Evolutionary conservation across 2,329 filamentous ascomycete genomes (phyloP), one percentile per base, ranked within the genome.

Genomic region (Mycosphaerella sp.): DNA sequence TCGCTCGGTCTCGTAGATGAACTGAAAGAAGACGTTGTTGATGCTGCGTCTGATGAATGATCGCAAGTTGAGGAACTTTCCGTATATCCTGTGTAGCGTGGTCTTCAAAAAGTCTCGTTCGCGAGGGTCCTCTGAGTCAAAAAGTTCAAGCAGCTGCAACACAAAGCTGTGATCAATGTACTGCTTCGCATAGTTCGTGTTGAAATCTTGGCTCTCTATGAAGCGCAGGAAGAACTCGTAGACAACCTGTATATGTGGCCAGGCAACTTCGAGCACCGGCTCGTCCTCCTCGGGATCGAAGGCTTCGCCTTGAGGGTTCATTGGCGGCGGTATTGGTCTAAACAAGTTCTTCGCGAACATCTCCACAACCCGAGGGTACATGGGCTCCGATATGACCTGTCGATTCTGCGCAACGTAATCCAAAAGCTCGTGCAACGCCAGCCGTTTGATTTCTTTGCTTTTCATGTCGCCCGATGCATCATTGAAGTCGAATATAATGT

Each of bases 21-120:
- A 98, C 68, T 98, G 93, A 79, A 98, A 98, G 75, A 98, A 98
- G 63, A 98, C 93, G 66, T 98, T 97, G 81, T 98, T 98, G 79
- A 98, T 98, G 50, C 93, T 98, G 64, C 93, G 84, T 66, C 93
- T 82, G 66, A 98, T 98, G 71, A 95, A 98, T 27, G 93, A 97
- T 54, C 93, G 85, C 57, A 98, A 78, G 70, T 98, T 98, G 63
- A 98, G 79, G 73, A 98, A 98, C 75, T 98, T 98, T 66, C 93
- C 93, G 68, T 98, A 98, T 68, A 98, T 98, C 56, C 93, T 84
- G 72, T 98, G 93, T 49, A 98, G 78, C 0, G 93, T 98, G 0
- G 93, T 98, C 78, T 98, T 98, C 60, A 98, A 76, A 70, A 98
- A 98, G 70, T 98, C 93, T 58, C 93, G 82, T 73, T 98, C 93